A percentile compares a stretch with the other conserved stretches of the same genome.
Conservation (phyloP, 768 basidiomycete genomes). For the Leccinum subgranulosum region DNA sequence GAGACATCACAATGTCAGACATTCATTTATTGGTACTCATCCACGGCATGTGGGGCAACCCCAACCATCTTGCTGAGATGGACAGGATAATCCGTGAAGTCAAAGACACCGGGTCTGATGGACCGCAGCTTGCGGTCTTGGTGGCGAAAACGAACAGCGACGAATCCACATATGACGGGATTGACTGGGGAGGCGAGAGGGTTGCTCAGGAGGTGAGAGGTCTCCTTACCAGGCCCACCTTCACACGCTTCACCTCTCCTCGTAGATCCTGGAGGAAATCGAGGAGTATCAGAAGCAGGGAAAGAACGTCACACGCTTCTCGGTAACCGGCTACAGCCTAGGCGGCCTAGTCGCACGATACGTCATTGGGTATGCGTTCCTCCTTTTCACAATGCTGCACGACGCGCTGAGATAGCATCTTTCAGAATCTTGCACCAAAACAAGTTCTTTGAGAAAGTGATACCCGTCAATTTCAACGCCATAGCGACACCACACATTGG, state of each 20-base stretch:
- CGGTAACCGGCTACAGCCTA: conserved; percentile 73
- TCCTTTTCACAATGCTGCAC: not conserved
- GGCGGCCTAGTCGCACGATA: conserved; percentile 84
- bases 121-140: conserved; percentile 56
- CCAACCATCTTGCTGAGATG: conserved; percentile 59
- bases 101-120: conserved; percentile 27
- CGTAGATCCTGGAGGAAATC: conserved; percentile 56
- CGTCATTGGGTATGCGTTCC: conserved; percentile 57
- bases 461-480: conserved; percentile 79
- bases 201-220: conserved; percentile 68
- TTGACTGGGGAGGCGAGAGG: conserved; percentile 82
- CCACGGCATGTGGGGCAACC: conserved; percentile 81
- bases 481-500: conserved; percentile 85
- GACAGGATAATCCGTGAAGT: conserved; percentile 51
- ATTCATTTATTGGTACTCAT: conserved; percentile 45
- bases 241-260: not conserved
- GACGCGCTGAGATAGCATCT: conserved; percentile 1
- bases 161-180: conserved; percentile 74
- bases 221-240: not conserved
- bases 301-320: conserved; percentile 63
- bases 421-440: conserved; percentile 60
- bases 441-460: conserved; percentile 67
- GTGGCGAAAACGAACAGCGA: conserved; percentile 62
- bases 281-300: conserved; percentile 50
- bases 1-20: conserved; percentile 20